These are phyloP conservation scores for Diaporthe eres DNA, from an alignment of 2,329 filamentous ascomycete genomes.

Conservation along the genomic window DNA sequence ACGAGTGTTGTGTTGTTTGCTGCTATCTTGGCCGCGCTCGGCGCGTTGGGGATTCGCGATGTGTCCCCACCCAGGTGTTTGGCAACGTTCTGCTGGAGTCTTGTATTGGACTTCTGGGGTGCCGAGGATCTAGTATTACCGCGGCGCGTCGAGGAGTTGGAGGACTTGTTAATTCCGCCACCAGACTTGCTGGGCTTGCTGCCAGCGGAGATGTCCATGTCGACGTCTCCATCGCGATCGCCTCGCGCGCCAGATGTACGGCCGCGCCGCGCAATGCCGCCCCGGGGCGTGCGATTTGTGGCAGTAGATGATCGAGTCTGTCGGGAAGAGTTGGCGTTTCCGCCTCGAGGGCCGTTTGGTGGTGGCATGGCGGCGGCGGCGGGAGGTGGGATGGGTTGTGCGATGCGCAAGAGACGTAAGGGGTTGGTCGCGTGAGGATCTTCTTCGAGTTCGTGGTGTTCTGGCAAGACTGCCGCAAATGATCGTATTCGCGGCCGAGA, in stretches of 20 bases:
- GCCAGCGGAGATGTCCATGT: conserved; percentile 60
- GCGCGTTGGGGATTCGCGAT: conserved; percentile 45
- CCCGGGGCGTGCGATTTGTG: conserved; percentile 48
- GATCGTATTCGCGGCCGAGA: background rate
- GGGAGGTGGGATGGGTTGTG: background rate
- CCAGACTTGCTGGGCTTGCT: conserved; percentile 42
- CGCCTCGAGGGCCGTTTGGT: conserved; percentile 40
- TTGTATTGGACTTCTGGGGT: conserved; percentile 40
- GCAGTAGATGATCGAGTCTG: conserved; percentile 37
- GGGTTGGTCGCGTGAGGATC: conserved; percentile 8
- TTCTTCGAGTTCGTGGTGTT: background rate
- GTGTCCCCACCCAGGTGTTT: conserved; percentile 51
- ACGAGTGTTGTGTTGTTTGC: conserved; percentile 57
- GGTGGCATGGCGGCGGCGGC: conserved; percentile 48
- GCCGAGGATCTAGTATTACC: conserved; percentile 40
- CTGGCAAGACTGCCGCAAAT: background rate
- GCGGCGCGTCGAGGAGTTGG: conserved; percentile 35
- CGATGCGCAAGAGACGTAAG: conserved; percentile 2
- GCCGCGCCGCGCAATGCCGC: conserved; percentile 65
- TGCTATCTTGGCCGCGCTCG: conserved; percentile 44
- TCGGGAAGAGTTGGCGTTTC: conserved; percentile 41
- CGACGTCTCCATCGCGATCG: conserved; percentile 72
- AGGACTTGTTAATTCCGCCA: conserved; percentile 52
- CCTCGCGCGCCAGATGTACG: conserved; percentile 51
- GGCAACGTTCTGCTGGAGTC: conserved; percentile 44